Evolutionary conservation across 176 grass and related monocot genomes (phyloP), one percentile per base, ranked within the genome.

Genomic region (Bothriochloa decipiens): DNA sequence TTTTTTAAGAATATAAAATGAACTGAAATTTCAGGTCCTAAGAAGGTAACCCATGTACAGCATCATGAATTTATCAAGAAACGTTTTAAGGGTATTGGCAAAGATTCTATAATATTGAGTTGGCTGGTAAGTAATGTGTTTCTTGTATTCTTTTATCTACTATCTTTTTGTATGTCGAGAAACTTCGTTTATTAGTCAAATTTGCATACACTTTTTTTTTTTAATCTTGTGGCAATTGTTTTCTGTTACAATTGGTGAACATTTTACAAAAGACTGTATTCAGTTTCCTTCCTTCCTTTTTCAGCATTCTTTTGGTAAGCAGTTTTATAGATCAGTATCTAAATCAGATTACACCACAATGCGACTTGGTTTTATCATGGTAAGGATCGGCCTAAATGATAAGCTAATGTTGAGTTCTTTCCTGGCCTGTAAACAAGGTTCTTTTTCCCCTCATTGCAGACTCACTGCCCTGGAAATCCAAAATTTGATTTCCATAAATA

Each of bases 401-500:
- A 83, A 83, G 58, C 20, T 85, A 53, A 13, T 65, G 13, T 8
- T 61, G 58, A 8, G 6, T 77, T 25, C 26, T 49, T 85, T 62
- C 46, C 22, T 72, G 27, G 13, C 22, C 16, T 87, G 49, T 80
- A 49, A 87, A 83, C 49, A 52, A 5, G 41, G 5, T 7, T 52
- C 6, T 0, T 82, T 81, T 18, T 0, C 43, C 55, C 43, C 9
- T 61, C 15, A 36, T 65, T 92, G 42, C 85, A 98, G 93, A 94
- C 87, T 66, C 96, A 98, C 72, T 96, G 93, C 75, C 78, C 50
- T 53, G 74, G 68, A 36, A 92, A 92, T 65, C 91, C 72, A 49
- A 98, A 98, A 83, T 96, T 96, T 70, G 81, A 98, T 90, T 98
- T 98, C 64, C 87, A 98, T 80, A 98, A 83, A 61, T 98, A 98